Evolutionary conservation across 129 eudicot species (phyloP).

Genomic region (Artemisia argyi): DNA sequence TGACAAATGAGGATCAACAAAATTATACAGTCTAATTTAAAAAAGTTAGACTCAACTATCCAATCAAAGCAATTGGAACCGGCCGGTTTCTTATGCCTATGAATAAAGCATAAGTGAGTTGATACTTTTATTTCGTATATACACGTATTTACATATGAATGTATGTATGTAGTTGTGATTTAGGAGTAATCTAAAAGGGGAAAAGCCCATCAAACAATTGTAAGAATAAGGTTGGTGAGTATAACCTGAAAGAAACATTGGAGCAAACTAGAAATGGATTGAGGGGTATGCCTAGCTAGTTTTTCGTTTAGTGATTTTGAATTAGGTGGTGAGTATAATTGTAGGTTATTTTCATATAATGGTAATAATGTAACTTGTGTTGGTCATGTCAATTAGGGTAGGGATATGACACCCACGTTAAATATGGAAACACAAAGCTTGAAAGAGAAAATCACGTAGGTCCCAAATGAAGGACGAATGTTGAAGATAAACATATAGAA

Average conservation of each 20-base stretch:
- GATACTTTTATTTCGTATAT: background rate
- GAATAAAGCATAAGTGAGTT: no score
- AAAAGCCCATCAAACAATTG: constrained; percentile 17
- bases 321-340: constrained; percentile 23
- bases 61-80: no score
- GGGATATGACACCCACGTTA: constrained; percentile 36
- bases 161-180: constrained; percentile 6
- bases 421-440: constrained; percentile 23
- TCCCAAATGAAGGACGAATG: constrained; percentile 27
- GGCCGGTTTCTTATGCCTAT: no score
- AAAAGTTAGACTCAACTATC: no score
- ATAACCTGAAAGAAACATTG: constrained; percentile 30
- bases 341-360: constrained; percentile 13
- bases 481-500: constrained; percentile 24
- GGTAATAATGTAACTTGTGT: constrained; percentile 16
- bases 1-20: no score
- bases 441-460: constrained; percentile 33
- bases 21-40: no score
- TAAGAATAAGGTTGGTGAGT: constrained; percentile 41
- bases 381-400: constrained; percentile 28
- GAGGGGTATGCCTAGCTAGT: constrained; percentile 14
- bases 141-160: background rate
- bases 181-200: constrained; percentile 32
- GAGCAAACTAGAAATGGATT: constrained; percentile 32
- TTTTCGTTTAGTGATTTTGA: constrained; percentile 10